Conservation (phyloP, 768 basidiomycete species). For the Termitomyces sp. region DNA sequence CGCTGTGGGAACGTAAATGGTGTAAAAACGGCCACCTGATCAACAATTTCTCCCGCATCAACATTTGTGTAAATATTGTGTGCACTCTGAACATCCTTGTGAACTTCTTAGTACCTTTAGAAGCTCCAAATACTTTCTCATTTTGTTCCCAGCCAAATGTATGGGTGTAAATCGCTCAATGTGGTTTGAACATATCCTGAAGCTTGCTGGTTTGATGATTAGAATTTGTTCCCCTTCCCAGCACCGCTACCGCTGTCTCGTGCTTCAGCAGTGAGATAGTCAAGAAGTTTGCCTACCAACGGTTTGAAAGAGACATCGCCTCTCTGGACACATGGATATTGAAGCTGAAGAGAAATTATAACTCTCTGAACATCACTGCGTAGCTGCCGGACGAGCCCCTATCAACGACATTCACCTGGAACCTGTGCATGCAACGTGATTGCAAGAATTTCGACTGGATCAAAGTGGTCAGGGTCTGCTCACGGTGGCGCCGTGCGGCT, state of each 20-base stretch:
- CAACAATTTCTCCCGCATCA: background rate
- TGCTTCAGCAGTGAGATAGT: background rate
- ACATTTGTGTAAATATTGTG: no score
- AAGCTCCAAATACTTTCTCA: no score
- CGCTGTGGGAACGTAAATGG: background rate
- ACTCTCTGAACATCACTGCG: background rate
- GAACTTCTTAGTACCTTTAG: no score
- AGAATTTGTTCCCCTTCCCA: background rate
- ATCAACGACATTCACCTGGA: background rate
- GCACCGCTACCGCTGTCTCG: background rate
- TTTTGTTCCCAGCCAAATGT: no score
- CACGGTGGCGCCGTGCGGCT: background rate
- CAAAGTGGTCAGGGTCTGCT: background rate
- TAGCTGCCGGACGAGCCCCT: background rate
- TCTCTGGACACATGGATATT: background rate
- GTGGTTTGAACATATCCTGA: background rate
- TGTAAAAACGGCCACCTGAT: background rate
- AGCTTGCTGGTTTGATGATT: background rate
- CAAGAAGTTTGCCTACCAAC: background rate
- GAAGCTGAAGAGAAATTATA: background rate
- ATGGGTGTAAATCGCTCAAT: background rate
- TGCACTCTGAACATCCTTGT: no score
- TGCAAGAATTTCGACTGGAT: background rate
- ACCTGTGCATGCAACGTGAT: background rate
- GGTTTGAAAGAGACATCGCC: background rate